Base-by-base conservation (phyloP, 2,329 filamentous ascomycete genomes). In the Pseudocercospora pini-densiflorae region DNA sequence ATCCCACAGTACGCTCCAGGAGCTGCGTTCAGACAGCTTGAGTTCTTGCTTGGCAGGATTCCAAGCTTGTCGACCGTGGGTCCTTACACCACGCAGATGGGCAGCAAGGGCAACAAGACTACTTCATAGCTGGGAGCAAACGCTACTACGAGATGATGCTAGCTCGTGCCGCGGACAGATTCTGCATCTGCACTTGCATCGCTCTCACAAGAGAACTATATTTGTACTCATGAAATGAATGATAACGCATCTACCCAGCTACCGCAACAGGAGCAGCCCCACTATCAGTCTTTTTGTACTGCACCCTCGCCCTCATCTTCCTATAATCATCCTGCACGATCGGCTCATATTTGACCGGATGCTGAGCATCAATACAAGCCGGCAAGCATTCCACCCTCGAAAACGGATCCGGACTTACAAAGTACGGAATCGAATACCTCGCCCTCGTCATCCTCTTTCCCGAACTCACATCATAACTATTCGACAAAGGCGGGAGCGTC, bases 371-470 rank as follows among this genome's bases (percentile, higher is more conserved):
- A 36, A 77, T 63, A 64, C 77, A 74, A 63, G 69, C 63, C 65
- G 71, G 63, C 68, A 79, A 51, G 23, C 78, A 76, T 59, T 73
- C 68, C 0, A 79, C 71, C 63, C 63, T 72, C 7, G 74, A 76
- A 67, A 77, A 76, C 51, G 77, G 76, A 68, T 79, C 75, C 27
- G 75, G 77, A 27, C 74, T 77, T 33, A 78, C 75, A 70, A 81
- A 82, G 67, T 81, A 81, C 7, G 79, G 80, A 64, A 81, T 71
- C 43, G 79, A 80, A 65, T 81, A 81, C 19, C 79, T 71, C 66
- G 78, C 76, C 54, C 75, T 73, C 0, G 79, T 79, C 0, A 77
- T 78, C 45, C 73, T 74, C 65, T 81, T 82, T 6, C 78, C 51
- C 24, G 23, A 29, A 19, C 16, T 45, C 9, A 71, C 21, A 68